phyloP scores from a whole-genome alignment of 192 early-diverging fungal species.

The Allomyces macrogynus region DNA sequence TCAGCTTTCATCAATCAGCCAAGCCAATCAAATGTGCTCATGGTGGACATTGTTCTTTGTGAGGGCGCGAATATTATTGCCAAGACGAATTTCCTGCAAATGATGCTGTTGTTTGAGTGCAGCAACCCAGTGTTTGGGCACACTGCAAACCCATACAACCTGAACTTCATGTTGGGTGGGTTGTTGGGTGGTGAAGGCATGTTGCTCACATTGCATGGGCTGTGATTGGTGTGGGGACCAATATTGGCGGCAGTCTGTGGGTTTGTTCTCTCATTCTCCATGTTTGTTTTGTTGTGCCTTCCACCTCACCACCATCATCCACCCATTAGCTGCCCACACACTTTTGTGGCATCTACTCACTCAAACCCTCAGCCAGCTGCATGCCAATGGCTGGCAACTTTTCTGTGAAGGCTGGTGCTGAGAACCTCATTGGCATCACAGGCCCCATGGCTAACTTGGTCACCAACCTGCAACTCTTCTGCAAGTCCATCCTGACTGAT shows the following conservation, averaged over 20 bases:
- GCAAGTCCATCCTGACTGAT: no score
- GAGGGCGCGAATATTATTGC: constrained; percentile 1
- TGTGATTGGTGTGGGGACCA: constrained; percentile 2
- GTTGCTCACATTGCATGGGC: constrained; percentile 1
- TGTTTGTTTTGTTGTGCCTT: no score
- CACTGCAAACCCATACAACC: constrained; percentile 3
- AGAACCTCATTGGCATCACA: neutral
- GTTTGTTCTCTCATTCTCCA: neutral
- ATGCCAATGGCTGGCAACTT: neutral
- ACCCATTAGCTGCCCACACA: neutral
- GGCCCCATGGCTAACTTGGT: no score
- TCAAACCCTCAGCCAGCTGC: neutral
- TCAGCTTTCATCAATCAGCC: no score
- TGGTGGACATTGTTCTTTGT: neutral
- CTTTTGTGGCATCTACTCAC: constrained; percentile 1
- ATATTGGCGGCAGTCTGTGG: constrained; percentile 4
- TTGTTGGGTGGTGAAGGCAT: constrained; percentile 3
- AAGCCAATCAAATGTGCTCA: no score
- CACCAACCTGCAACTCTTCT: no score
- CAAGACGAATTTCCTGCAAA: constrained; percentile 3
- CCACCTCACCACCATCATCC: no score
- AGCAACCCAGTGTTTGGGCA: constrained; percentile 3
- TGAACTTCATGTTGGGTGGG: constrained; percentile 1
- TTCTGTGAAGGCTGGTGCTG: neutral
- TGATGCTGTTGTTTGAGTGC: constrained; percentile 1